Evolutionary conservation across 2,329 filamentous ascomycete genomes (phyloP), one percentile per base, ranked within the genome.

Genomic region (Fusarium piperis): DNA sequence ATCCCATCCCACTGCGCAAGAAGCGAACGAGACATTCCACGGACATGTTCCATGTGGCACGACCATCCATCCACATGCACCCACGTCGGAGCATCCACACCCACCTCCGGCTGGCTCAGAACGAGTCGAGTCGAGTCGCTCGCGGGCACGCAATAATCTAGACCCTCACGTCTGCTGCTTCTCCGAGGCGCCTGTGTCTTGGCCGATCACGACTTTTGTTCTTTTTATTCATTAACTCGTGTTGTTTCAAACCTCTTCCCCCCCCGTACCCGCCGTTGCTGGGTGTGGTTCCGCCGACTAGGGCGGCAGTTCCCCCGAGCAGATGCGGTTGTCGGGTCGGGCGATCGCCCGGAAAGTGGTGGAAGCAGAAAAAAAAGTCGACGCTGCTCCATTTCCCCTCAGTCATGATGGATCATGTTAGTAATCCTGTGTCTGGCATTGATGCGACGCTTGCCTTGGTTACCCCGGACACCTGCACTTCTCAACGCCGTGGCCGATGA

Each of bases 241-340:
- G 16, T 51, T 51, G 16, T 26, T 26, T 23, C 26, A n/a, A n/a
- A n/a, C n/a, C n/a, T n/a, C n/a, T 32, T 56, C 16, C n/a, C 59
- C 62, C 59, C 62, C 58, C 36, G 20, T 56, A 70, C 28, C 60
- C 51, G 46, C 26, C 36, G 64, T 59, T 64, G 35, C 59, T 65
- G n/a, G 62, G 59, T 23, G 13, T 44, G 53, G 68, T 64, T 58
- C 67, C 65, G 64, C 67, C 51, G 55, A 73, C 59, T 65, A 44
- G 41, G 62, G 61, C 59, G 59, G 52, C 57, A 62, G 51, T 65
- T 62, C 39, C 58, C 16, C 70, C 66, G 59, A 71, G 64, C 59
- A 58, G 56, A 58, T 58, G 59, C 75, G 75, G 75, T 65, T 77
- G 68, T 77, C 74, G 75, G 75, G 73, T 77, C 74, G 75, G 75